Evolutionary conservation across 2,329 filamentous ascomycete genomes (phyloP).

Genomic region (Clonostachys rhizophaga): DNA sequence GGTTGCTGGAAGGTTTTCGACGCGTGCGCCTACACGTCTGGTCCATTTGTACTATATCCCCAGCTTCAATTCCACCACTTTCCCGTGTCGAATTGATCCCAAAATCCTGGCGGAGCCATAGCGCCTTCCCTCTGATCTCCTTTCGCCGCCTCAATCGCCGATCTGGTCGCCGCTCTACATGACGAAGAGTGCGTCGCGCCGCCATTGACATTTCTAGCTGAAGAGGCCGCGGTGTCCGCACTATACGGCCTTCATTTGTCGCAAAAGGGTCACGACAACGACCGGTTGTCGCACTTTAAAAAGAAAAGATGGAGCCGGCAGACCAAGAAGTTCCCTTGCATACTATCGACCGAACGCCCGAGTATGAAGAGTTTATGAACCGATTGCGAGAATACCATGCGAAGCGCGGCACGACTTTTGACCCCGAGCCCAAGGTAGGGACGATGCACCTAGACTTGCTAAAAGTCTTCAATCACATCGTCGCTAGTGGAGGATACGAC

Average conservation of each 20-base stretch:
- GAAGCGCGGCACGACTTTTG: conserved; percentile 73
- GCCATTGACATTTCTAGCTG: neutral
- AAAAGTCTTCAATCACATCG: conserved; percentile 74
- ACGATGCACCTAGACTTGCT: conserved; percentile 71
- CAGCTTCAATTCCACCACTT: no score
- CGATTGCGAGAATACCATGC: conserved; percentile 70
- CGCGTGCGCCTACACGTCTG: neutral
- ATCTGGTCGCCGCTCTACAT: neutral
- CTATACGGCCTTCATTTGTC: no score
- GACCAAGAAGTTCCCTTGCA: conserved; percentile 30
- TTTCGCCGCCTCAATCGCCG: no score
- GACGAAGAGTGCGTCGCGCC: neutral
- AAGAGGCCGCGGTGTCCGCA: neutral
- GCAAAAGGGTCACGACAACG: neutral
- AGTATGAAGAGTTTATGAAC: conserved; percentile 76
- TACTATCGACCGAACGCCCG: conserved; percentile 55
- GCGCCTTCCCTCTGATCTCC: no score
- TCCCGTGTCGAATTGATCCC: no score
- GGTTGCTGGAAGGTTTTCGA: neutral
- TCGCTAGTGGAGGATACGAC: conserved; percentile 79
- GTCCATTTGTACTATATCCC: neutral
- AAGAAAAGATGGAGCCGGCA: conserved; percentile 20
- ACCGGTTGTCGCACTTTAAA: neutral
- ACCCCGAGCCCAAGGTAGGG: conserved; percentile 77
- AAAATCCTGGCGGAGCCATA: no score